Base-by-base conservation (phyloP, 2,329 filamentous ascomycete genomes). In the Colletotrichum tabaci region DNA sequence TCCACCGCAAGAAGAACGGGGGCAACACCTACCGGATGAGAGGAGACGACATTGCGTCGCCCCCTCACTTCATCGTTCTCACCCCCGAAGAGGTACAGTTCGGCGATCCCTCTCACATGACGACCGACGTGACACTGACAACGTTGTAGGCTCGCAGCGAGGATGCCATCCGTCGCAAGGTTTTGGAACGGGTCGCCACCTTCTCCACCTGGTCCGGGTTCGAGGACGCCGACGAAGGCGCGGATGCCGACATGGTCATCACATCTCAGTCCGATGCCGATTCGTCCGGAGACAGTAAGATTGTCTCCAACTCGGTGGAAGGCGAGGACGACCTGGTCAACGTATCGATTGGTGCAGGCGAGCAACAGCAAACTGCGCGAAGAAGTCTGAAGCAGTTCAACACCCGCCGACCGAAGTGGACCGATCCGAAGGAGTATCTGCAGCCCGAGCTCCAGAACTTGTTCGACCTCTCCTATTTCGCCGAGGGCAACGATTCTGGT, bases 311-410 rank as follows among this genome's bases (percentile, higher is more conserved):
- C 38, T 98, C 95, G 3, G 89, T 97, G 2, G 92, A 95, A 79
- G 93, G 94, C 12, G 96, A 98, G 80, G 95, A 98, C 73, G 94
- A 94, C 73, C 90, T 98, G 77, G 93, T 98, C 7, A 94, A 98
- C 78, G 91, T 99, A 18, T 93, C 93, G 0, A 95, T 98, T 92
- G 91, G 90, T 64, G 92, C 94, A 76, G 84, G 84, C 2, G 78
- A 78, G 18, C 84, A 87, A 68, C 74, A 77, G 64, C 66, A 74
- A 46, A 65, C 73, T 21, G 73, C 72, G 13, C 74, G 76, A 44
- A 66, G 71, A 56, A 60, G 60, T n/a, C 79, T 87, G 67, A 85
- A 83, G 74, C 79, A 79, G 8, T 90, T 89, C 80, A 89, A 86
- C 72, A 80, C 76, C 15, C 81, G 80, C 50, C 84, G 87, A 38